Evolutionary conservation across 2,329 filamentous ascomycete species (phyloP), one percentile per base, ranked within the genome.

Genomic region (Pseudopyricularia javanii): DNA sequence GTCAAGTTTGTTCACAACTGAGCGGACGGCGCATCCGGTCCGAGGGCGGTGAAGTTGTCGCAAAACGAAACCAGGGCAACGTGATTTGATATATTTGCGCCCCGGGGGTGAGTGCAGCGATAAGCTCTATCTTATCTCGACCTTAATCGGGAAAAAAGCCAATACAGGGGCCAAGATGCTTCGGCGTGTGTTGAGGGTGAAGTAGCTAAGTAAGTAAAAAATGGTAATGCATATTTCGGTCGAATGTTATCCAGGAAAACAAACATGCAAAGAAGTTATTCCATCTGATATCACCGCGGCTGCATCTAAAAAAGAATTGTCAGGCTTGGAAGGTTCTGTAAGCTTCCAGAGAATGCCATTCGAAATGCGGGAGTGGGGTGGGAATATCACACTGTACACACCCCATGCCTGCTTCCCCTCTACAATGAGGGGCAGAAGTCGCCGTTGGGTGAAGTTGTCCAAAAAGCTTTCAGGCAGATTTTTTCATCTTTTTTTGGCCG

Each of bases 371-470:
- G 40, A 45, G 30, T 33, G 49, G 49, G 32, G 49, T 50, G 49
- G 49, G 17, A 26, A 17, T 47, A 47, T 22, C 20, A 22, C 43
- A n/a, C 35, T 35, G 32, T 34, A 37, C 9, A 35, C 49, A 32
- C 49, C 49, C 34, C 28, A 28, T 14, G 22, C 33, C 33, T 50
- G 33, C 34, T 34, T 50, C 35, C 49, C 14, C 49, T 50, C 33
- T 33, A 28, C n/a, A 50, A 50, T 50, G 49, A 50, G 49, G 49
- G 49, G 49, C 49, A 50, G 35, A 50, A 45, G 17, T 15, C 20
- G 49, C 49, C 22, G 22, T 30, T 26, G 24, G 49, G 40, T 26
- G 40, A 45, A 12, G 22, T 45, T 45, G 40, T 45, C 40, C 22
- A 14, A 45, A 45, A 20, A 45, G 40, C 40, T 26, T 45, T 45